Conservation (phyloP, 78 protist species). For the Chrysochromulina parva region DNA sequence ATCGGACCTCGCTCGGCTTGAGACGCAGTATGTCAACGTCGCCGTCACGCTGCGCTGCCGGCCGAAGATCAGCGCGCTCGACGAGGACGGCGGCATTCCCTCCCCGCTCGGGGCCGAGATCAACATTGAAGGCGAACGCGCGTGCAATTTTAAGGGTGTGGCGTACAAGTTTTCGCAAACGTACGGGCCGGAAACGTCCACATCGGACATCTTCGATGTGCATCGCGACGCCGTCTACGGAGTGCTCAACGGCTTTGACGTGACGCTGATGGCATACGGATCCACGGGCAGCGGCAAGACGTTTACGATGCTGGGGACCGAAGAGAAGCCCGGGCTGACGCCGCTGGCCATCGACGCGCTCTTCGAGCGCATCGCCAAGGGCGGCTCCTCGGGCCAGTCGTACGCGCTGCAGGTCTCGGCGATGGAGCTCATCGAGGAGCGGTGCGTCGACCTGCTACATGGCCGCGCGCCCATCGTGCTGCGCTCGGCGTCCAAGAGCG, state of each 20-base stretch:
- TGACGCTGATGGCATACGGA: constrained; percentile 49
- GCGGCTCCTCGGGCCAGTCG: no score
- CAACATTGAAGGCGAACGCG: no score
- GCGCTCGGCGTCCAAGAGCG: neutral
- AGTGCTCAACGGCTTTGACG: constrained; percentile 33
- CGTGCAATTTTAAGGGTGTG: no score
- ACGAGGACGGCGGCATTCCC: no score
- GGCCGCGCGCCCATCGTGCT: neutral
- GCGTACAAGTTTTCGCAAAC: no score
- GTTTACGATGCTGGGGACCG: constrained; percentile 36
- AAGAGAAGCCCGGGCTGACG: neutral
- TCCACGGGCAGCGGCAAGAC: constrained; percentile 56
- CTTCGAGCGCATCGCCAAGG: neutral
- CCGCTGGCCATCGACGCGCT: neutral
- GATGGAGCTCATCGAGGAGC: constrained; percentile 7
- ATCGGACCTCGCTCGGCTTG: no score
- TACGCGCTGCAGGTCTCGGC: neutral
- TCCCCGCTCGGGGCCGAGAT: no score
- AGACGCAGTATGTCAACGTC: no score
- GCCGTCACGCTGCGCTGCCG: no score
- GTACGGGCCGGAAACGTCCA: no score
- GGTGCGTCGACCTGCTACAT: neutral
- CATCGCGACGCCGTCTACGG: neutral
- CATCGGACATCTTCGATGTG: neutral
- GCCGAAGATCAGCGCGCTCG: no score